These are phyloP conservation scores for Porcisia hertigi DNA, from an alignment of 208 protist species.

Conservation along the genomic window DNA sequence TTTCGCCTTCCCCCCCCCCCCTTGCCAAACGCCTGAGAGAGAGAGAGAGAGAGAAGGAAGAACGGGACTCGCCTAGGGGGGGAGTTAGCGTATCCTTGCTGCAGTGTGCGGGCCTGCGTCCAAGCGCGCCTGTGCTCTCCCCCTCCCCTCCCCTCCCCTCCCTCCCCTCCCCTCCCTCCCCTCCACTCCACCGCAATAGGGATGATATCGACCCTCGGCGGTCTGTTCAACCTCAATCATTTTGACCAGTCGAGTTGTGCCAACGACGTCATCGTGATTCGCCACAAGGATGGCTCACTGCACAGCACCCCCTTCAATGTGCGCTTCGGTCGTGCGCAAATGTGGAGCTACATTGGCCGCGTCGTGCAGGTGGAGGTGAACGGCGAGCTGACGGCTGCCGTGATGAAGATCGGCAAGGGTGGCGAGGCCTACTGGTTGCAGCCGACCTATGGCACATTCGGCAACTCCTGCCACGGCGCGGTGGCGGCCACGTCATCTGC, in stretches of 20 bases:
- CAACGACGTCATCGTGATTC: slow-evolving; percentile 97
- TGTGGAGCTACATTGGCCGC: slow-evolving; percentile 91
- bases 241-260: slow-evolving; percentile 91
- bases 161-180: neutral
- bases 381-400: slow-evolving; percentile 71
- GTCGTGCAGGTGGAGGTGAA: slow-evolving; percentile 96
- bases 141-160: neutral
- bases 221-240: slow-evolving; percentile 77
- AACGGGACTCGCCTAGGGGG: no score
- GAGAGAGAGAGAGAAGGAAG: no score
- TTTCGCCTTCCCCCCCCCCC: no score
- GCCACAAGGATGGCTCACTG: slow-evolving; percentile 94
- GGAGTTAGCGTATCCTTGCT: no score
- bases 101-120: no score
- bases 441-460: slow-evolving; percentile 43
- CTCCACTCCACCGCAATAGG: neutral
- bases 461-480: neutral
- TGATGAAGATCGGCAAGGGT: slow-evolving; percentile 95
- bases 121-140: neutral
- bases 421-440: slow-evolving; percentile 95
- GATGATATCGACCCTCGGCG: slow-evolving; percentile 82
- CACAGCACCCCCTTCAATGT: slow-evolving; percentile 97
- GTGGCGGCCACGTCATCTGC: neutral
- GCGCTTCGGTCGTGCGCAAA: slow-evolving; percentile 95
- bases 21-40: no score